Base-by-base conservation (phyloP, 495 filamentous ascomycete genomes). In the Viridothelium virens region DNA sequence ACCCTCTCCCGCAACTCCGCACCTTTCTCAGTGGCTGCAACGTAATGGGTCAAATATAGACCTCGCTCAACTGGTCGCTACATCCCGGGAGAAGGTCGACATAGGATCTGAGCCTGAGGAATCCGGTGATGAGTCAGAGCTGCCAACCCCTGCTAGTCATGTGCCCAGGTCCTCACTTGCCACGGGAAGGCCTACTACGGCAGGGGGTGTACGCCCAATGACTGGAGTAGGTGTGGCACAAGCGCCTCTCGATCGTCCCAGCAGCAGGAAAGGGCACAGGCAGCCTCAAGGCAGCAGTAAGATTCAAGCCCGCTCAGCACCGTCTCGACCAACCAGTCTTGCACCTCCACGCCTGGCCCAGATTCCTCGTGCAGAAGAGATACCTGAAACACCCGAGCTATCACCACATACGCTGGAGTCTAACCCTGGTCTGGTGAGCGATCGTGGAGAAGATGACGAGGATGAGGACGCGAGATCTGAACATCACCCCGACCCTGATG, bases 361-460 rank as follows among this genome's bases (percentile, higher is more conserved):
- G 2, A 16, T 38, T 34, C 34, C 63, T 62, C 6, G 39, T 9
- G 47, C 63, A 61, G 56, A 67, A 61, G 71, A 68, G 53, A 61
- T 70, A 38, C 76, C 73, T 16, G 69, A 71, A 34, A 73, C 73
- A 0, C 76, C 77, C 33, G 69, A 91, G 62, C 78, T 94, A 44
- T 93, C 89, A 70, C 91, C 92, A 7, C 85, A 91, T 68, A 91
- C 91, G 5, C 78, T 88, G 38, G 85, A 90, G 41, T 90, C 89
- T 70, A 92, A 93, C 74, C 92, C 92, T 12, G 93, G 90, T 50
- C 79, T 96, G 64, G 90, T 96, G 68, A 92, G 89, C 77, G 92
- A 96, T 74, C 88, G 92, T 73, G 89, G 76, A 18, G 77, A 76
- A 53, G 77, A 78, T 46, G 75, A 76, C 16, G 76, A 74, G 53